phyloP scores from a whole-genome alignment of 2,329 filamentous ascomycete genomes.

The Sordariomycetes sp. region DNA sequence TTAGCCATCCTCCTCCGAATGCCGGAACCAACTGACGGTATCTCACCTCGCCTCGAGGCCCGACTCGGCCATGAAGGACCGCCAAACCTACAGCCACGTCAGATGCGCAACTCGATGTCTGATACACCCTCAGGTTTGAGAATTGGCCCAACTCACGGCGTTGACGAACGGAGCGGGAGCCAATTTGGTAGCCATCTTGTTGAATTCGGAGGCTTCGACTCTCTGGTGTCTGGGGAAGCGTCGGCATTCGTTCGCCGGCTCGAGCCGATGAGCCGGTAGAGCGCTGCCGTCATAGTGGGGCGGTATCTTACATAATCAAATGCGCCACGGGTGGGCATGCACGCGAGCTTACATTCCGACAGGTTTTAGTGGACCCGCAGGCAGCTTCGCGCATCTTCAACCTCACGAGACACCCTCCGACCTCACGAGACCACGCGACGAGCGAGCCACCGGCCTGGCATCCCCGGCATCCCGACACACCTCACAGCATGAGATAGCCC shows the following conservation, averaged over 20 bases:
- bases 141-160: conserved; percentile 32
- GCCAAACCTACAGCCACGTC: conserved; percentile 54
- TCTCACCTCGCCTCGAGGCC: conserved; percentile 76
- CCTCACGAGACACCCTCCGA: too few relatives aligned
- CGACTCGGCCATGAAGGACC: conserved; percentile 74
- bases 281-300: too few relatives aligned
- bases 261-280: too few relatives aligned
- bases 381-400: too few relatives aligned
- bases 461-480: background rate
- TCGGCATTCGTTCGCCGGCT: background rate
- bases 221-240: background rate
- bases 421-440: background rate
- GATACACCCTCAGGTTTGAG: background rate
- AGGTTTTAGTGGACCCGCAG: too few relatives aligned
- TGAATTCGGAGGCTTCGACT: background rate
- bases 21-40: background rate
- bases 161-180: conserved; percentile 21
- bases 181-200: conserved; percentile 1
- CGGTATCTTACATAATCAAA: too few relatives aligned
- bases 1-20: background rate
- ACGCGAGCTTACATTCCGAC: too few relatives aligned
- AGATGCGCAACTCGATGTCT: background rate
- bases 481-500: background rate
- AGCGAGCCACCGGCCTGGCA: background rate
- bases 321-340: too few relatives aligned